These are phyloP conservation scores for Tylopilus rubrobrunneus DNA, from an alignment of 768 basidiomycete genomes.

Conservation along the genomic window DNA sequence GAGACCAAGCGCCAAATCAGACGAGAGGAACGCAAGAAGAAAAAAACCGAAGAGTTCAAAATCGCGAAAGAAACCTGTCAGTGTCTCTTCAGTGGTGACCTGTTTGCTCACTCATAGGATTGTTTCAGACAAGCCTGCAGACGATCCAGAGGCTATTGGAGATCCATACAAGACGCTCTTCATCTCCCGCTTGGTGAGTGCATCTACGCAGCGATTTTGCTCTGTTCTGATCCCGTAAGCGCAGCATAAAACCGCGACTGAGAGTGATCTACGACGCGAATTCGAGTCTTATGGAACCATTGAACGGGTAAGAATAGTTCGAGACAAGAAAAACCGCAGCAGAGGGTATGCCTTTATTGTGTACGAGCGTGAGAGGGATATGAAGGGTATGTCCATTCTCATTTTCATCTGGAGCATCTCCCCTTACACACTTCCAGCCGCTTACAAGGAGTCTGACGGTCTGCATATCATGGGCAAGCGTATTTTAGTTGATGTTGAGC, in stretches of 20 bases:
- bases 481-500: slow-evolving; percentile 96
- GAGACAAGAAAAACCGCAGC: slow-evolving; percentile 83
- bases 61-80: slow-evolving; percentile 81
- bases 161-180: slow-evolving; percentile 99
- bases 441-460: slow-evolving; percentile 98
- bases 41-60: slow-evolving; percentile 71
- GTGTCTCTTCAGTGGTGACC: slow-evolving; percentile 29
- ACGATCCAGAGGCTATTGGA: slow-evolving; percentile 85
- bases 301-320: slow-evolving; percentile 90
- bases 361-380: slow-evolving; percentile 96
- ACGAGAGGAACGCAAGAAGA: slow-evolving; percentile 75
- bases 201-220: background rate
- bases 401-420: slow-evolving; percentile 9
- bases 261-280: slow-evolving; percentile 88
- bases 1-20: slow-evolving; percentile 76
- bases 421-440: slow-evolving; percentile 46
- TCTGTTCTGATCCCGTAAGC: slow-evolving; percentile 14
- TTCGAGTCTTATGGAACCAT: slow-evolving; percentile 95
- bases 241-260: slow-evolving; percentile 89
- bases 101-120: slow-evolving; percentile 6
- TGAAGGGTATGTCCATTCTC: slow-evolving; percentile 73
- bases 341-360: slow-evolving; percentile 96
- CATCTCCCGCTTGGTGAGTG: slow-evolving; percentile 80
- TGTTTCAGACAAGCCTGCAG: slow-evolving; percentile 82
- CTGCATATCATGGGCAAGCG: slow-evolving; percentile 94